These are phyloP conservation scores for Fragaria ananassa DNA, from an alignment of 306 rosid genomes.

Conservation along the genomic window DNA sequence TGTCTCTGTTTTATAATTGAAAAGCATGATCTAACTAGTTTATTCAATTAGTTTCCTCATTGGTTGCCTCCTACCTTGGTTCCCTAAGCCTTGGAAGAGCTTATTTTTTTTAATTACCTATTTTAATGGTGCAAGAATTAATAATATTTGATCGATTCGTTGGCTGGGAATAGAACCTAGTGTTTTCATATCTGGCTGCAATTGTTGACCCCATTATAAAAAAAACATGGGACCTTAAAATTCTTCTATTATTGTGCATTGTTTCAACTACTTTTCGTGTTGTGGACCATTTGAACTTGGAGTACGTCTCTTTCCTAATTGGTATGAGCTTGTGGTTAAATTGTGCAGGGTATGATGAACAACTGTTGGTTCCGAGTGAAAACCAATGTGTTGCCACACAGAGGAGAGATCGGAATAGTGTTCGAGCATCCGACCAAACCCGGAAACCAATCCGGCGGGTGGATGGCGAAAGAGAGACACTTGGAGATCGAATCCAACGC, in stretches of 20 bases:
- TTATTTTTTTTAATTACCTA: not conserved
- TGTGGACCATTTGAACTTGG: not conserved
- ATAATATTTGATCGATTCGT: too few species aligned
- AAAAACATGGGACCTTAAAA: not conserved
- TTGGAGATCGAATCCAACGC: constrained; percentile 36
- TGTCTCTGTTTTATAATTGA: not conserved
- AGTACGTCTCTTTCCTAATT: not conserved
- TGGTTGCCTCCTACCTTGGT: not conserved
- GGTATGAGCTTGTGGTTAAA: not conserved
- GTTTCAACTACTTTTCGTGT: not conserved
- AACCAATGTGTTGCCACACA: constrained; percentile 48
- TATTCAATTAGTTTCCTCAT: not conserved
- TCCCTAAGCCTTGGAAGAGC: constrained; percentile 5
- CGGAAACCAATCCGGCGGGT: constrained; percentile 80
- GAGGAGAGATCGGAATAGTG: constrained; percentile 64
- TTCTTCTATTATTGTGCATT: not conserved
- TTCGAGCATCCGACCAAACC: constrained; percentile 84
- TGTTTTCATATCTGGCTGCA: not conserved
- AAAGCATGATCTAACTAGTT: not conserved
- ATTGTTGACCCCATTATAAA: not conserved
- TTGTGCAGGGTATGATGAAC: constrained; percentile 86
- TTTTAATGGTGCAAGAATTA: not conserved
- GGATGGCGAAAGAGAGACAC: constrained; percentile 70
- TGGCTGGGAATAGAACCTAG: not conserved
- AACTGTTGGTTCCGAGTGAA: constrained; percentile 85